Evolutionary conservation across 116 monocot genomes (phyloP).

Genomic region (Zostera marina): DNA sequence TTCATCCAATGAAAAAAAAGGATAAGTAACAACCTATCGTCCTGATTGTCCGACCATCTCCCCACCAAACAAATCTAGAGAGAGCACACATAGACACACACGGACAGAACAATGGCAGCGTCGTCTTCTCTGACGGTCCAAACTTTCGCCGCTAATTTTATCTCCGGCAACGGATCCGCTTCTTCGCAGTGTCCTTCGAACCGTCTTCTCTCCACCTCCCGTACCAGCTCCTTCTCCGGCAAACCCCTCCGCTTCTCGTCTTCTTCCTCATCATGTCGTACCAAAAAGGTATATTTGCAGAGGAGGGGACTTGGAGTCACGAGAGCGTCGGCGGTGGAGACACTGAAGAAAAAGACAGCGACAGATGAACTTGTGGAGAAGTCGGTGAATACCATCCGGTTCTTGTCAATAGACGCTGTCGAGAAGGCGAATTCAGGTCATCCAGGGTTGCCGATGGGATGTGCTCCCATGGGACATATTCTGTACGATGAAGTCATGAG

Average conservation of each 20-base stretch:
- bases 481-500: slow-evolving; percentile 72
- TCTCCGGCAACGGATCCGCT: slow-evolving; percentile 5
- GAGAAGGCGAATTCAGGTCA: slow-evolving; percentile 89
- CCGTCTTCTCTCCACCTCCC: slow-evolving; percentile 28
- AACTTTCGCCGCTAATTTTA: slow-evolving; percentile 2
- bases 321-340: slow-evolving; percentile 27
- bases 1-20: background rate
- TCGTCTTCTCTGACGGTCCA: slow-evolving; percentile 6
- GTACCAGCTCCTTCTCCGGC: slow-evolving; percentile 31
- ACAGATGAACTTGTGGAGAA: slow-evolving; percentile 45
- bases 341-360: slow-evolving; percentile 11
- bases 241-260: slow-evolving; percentile 5
- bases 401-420: slow-evolving; percentile 64
- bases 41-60: background rate
- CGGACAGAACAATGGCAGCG: slow-evolving; percentile 5
- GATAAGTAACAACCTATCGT: background rate
- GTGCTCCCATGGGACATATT: slow-evolving; percentile 68
- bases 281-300: background rate
- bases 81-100: background rate
- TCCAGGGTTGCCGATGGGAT: slow-evolving; percentile 76
- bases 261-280: background rate
- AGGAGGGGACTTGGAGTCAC: background rate
- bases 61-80: background rate
- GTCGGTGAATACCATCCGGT: slow-evolving; percentile 72
- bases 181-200: slow-evolving; percentile 12